phyloP scores from a whole-genome alignment of 140 eudicot species.

The Erigeron philadelphicus region DNA sequence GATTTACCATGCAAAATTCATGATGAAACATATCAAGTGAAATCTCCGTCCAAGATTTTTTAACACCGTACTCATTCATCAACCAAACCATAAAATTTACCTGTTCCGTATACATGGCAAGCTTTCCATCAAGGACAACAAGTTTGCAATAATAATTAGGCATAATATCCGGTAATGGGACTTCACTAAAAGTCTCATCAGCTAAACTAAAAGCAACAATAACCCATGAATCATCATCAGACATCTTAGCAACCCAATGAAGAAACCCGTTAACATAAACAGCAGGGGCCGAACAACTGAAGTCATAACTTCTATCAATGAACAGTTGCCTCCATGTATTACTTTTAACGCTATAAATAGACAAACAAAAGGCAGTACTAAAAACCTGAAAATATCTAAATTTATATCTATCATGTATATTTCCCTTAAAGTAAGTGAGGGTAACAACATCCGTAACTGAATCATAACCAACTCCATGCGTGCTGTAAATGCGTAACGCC shows the following conservation, averaged over 20 bases:
- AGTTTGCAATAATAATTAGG: too few relatives aligned
- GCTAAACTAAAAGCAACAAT: not conserved
- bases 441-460: not conserved
- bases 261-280: not conserved
- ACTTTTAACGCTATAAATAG: not conserved
- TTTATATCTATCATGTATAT: too few relatives aligned
- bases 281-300: too few relatives aligned
- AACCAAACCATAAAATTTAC: too few relatives aligned
- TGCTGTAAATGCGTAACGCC: not conserved
- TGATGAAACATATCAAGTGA: too few relatives aligned
- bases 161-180: too few relatives aligned
- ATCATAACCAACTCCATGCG: not conserved
- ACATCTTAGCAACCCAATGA: not conserved
- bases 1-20: too few relatives aligned
- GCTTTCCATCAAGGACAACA: too few relatives aligned
- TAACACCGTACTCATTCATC: too few relatives aligned
- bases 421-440: not conserved
- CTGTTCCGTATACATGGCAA: too few relatives aligned
- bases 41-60: too few relatives aligned
- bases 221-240: not conserved
- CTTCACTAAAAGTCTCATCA: not conserved
- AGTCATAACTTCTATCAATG: not conserved
- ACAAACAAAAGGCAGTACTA: not conserved
- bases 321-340: not conserved
- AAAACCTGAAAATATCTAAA: not conserved